Percentiles rank a stretch among this genome's conserved stretches.
These are phyloP conservation scores for Fusarium beomiforme DNA, from an alignment of 2,329 filamentous ascomycete genomes.

Conservation along the genomic window DNA sequence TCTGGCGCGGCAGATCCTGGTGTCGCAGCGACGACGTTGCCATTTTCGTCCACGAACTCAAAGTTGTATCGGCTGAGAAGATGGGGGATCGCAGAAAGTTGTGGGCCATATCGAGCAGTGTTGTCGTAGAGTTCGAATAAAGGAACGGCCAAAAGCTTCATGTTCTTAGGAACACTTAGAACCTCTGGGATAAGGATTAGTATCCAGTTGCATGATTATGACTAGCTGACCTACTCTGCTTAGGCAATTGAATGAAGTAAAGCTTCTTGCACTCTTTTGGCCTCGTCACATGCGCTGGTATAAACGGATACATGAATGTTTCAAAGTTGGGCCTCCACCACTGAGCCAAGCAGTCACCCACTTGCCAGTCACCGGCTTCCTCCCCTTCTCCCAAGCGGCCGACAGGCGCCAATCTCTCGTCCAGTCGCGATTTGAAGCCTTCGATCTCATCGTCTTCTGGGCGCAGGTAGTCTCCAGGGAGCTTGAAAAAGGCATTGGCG, in stretches of 20 bases:
- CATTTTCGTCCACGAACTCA: conserved; percentile 94
- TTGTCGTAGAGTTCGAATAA: conserved; percentile 99
- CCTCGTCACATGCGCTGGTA: conserved; percentile 92
- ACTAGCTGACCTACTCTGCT: conserved; percentile 72
- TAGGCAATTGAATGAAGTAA: conserved; percentile 94
- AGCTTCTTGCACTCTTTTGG: conserved; percentile 99
- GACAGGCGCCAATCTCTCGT: conserved; percentile 93
- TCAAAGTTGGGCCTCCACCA: conserved; percentile 99
- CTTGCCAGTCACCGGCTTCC: conserved; percentile 87
- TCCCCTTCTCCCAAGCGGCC: conserved; percentile 86
- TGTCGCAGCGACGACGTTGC: conserved; percentile 85
- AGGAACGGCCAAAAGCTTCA: conserved; percentile 97
- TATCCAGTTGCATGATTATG: not conserved
- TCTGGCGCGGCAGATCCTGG: conserved; percentile 73
- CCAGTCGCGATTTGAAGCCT: conserved; percentile 93
- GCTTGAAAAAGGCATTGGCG: conserved; percentile 98
- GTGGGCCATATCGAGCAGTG: conserved; percentile 91
- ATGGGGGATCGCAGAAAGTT: conserved; percentile 95
- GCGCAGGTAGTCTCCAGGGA: conserved; percentile 93
- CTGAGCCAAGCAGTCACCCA: conserved; percentile 93
- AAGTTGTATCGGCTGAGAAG: conserved; percentile 96
- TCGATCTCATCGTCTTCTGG: conserved; percentile 90
- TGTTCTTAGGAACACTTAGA: conserved; percentile 97
- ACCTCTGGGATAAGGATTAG: conserved; percentile 70
- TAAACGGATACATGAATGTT: conserved; percentile 99